Evolutionary conservation across 2,329 filamentous ascomycete genomes (phyloP).

Genomic region (Fusarium incarnatum): DNA sequence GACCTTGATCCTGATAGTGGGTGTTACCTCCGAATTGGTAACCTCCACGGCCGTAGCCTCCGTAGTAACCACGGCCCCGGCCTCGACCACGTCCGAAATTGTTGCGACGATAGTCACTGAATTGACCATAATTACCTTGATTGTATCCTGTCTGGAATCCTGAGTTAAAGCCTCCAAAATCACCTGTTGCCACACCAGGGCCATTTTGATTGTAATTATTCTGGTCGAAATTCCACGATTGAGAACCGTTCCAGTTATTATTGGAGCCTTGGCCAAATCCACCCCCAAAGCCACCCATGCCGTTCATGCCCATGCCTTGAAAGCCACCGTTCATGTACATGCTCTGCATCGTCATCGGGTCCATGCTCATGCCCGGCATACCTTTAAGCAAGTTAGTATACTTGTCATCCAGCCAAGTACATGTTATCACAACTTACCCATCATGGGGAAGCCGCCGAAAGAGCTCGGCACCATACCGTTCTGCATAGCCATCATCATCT

Average conservation of each 20-base stretch:
- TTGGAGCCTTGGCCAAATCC: conserved; percentile 72
- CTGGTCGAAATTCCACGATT: conserved; percentile 86
- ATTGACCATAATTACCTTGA: conserved; percentile 86
- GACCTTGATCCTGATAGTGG: conserved; percentile 53
- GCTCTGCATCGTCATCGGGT: conserved; percentile 79
- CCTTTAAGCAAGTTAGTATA: conserved; percentile 60
- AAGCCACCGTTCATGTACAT: conserved; percentile 85
- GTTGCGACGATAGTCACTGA: conserved; percentile 81
- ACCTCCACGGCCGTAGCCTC: conserved; percentile 67
- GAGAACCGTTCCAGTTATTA: conserved; percentile 84
- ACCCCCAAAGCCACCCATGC: conserved; percentile 81
- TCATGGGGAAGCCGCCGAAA: conserved; percentile 77
- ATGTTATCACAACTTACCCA: conserved; percentile 73
- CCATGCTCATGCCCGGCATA: conserved; percentile 88
- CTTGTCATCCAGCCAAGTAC: background rate
- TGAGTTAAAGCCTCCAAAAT: conserved; percentile 83
- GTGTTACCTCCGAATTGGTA: conserved; percentile 58
- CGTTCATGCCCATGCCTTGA: conserved; percentile 80
- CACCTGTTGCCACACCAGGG: conserved; percentile 82
- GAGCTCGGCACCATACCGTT: conserved; percentile 69
- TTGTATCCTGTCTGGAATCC: conserved; percentile 82
- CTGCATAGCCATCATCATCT: conserved; percentile 83
- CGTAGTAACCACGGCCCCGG: conserved; percentile 71
- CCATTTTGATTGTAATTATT: conserved; percentile 92
- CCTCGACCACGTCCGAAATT: conserved; percentile 76